Evolutionary conservation across 768 basidiomycete species (phyloP), one percentile per base, ranked within the genome.

Genomic region (Basidioascus undulatus): DNA sequence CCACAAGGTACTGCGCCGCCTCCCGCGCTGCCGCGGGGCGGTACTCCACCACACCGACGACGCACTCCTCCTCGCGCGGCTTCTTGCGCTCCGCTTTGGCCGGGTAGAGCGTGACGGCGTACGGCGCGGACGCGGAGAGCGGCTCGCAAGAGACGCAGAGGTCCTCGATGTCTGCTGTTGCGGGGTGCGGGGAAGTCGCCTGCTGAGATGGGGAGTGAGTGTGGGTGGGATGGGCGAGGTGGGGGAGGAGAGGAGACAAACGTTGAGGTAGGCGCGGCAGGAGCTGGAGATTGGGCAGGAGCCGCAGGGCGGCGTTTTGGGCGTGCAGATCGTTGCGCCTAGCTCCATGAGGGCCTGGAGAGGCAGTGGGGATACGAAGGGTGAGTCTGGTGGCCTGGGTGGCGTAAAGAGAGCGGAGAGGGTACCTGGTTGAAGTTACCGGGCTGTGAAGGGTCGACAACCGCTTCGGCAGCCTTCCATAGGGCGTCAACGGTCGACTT

Each of bases 251-350:
- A 10, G 21, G 27, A 6, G 19, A 21, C 3, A n/a, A 10, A 60
- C 59, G 51, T 62, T 58, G 4, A 49, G 46, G 37, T 74, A 76
- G 1, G 77, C 86, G 15, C 62, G 58, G 51, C 87, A 96, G 61
- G 69, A 68, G 18, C 60, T 45, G 35, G 57, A 66, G 33, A 94
- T 49, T 16, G 84, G 81, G 57, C 87, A 94, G 15, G 59, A 51
- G 15, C 50, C 59, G 51, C 87, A 94, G 16, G 61, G 57, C 9
- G 87, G 87, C 46, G 77, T 70, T 45, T 71, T 72, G 32, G 79
- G 74, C 57, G 76, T 84, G 61, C 87, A 96, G 3, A 92, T 69
- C 3, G 83, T 89, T 54, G 79, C 80, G 37, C 87, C 87, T 6
- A 94, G 70, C 54, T 96, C 87, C 55, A 94, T 94, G 38, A 96